phyloP scores from a whole-genome alignment of 768 basidiomycete genomes.

The Suillus hirtellus region DNA sequence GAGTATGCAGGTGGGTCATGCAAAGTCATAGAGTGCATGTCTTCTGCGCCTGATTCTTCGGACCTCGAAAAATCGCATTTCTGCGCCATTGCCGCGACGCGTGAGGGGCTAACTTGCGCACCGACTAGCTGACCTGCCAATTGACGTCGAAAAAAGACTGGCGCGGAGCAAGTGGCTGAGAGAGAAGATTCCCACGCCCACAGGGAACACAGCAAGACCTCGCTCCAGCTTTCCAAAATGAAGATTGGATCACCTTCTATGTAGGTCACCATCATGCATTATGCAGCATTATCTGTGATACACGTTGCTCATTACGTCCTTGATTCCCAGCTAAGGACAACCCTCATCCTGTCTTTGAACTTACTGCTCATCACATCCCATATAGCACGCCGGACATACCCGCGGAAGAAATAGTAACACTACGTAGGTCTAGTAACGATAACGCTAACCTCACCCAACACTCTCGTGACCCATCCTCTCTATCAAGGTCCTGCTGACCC shows the following conservation, averaged over 20 bases:
- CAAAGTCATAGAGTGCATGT: constrained; percentile 54
- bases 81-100: constrained; percentile 45
- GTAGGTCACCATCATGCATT: background rate
- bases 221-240: constrained; percentile 56
- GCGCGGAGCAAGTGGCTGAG: constrained; percentile 32
- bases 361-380: too few relatives aligned
- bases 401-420: too few relatives aligned
- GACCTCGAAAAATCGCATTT: constrained; percentile 46
- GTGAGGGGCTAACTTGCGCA: background rate
- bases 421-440: too few relatives aligned
- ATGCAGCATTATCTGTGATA: too few relatives aligned
- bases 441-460: too few relatives aligned
- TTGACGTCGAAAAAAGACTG: constrained; percentile 15
- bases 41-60: constrained; percentile 41
- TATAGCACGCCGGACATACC: too few relatives aligned
- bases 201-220: constrained; percentile 77
- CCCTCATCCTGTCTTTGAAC: too few relatives aligned
- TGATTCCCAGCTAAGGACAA: background rate
- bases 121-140: too few relatives aligned
- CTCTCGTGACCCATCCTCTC: too few relatives aligned
- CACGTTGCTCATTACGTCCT: background rate
- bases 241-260: constrained; percentile 25
- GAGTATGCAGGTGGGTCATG: constrained; percentile 55
- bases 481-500: too few relatives aligned
- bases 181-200: constrained; percentile 43